Percentiles rank a stretch among this genome's conserved stretches.
These are phyloP conservation scores for Eutypella sp. DNA, from an alignment of 2,329 filamentous ascomycete genomes.

Conservation along the genomic window DNA sequence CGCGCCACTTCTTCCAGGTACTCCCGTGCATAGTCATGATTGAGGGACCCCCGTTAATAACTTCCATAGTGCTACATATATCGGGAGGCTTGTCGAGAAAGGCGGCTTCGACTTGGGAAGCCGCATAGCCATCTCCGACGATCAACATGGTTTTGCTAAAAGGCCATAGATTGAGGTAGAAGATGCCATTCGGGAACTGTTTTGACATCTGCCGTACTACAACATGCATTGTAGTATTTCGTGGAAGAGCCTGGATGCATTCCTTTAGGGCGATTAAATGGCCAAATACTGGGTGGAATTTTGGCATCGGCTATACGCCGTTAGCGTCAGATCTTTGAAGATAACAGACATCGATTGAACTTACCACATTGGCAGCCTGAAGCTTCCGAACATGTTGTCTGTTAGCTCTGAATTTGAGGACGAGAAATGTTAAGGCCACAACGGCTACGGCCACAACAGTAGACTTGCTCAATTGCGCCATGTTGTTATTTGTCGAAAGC, in stretches of 20 bases:
- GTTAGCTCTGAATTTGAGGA: conserved; percentile 3
- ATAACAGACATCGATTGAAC: background rate
- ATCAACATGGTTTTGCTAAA: conserved; percentile 13
- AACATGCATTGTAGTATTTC: conserved; percentile 11
- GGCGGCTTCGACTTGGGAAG: conserved; percentile 14
- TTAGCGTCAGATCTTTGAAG: background rate
- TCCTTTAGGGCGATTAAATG: conserved; percentile 13
- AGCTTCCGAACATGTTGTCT: conserved; percentile 6
- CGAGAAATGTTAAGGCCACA: background rate
- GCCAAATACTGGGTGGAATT: conserved; percentile 13
- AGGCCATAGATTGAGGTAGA: conserved; percentile 19
- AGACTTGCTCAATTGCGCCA: conserved; percentile 1
- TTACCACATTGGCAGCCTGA: conserved; percentile 3
- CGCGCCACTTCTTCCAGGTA: conserved; percentile 20
- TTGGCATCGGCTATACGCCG: conserved; percentile 10
- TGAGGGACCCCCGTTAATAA: conserved; percentile 36
- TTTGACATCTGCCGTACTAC: conserved; percentile 12
- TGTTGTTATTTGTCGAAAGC: background rate
- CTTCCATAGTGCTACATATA: conserved; percentile 21
- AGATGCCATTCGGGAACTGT: conserved; percentile 11
- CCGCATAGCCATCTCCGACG: conserved; percentile 8
- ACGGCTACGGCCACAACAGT: background rate
- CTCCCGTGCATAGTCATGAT: conserved; percentile 35
- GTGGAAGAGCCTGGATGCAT: conserved; percentile 6
- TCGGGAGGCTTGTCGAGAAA: conserved; percentile 11